Percentiles rank a stretch among this genome's conserved stretches.
These are phyloP conservation scores for Arthrocladium fulminans DNA, from an alignment of 2,329 filamentous ascomycete species.

Conservation along the genomic window DNA sequence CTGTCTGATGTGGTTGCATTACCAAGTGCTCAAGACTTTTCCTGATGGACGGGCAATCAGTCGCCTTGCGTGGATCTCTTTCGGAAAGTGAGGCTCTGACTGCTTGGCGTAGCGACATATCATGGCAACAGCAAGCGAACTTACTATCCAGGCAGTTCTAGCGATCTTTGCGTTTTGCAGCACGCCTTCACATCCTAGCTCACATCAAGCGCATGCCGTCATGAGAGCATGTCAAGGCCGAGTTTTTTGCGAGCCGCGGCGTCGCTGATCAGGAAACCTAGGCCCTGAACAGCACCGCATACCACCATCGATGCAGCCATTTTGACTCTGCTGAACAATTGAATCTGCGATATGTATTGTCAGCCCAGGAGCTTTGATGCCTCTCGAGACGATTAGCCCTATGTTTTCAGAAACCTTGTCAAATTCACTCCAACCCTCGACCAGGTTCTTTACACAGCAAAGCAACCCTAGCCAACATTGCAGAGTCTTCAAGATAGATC, in stretches of 20 bases:
- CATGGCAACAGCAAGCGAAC: too few relatives aligned
- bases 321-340: not conserved
- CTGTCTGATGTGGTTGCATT: too few relatives aligned
- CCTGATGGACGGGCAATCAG: too few relatives aligned
- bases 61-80: too few relatives aligned
- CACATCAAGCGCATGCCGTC: not conserved
- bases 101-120: not conserved
- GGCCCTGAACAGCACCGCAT: not conserved
- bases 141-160: too few relatives aligned
- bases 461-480: too few relatives aligned
- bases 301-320: not conserved
- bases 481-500: too few relatives aligned
- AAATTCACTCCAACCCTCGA: too few relatives aligned
- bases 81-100: not conserved
- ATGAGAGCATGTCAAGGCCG: not conserved
- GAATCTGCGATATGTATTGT: not conserved
- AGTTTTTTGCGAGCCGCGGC: not conserved
- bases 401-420: too few relatives aligned
- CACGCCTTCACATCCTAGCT: too few relatives aligned
- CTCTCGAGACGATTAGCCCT: not conserved
- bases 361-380: not conserved
- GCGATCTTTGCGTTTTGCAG: too few relatives aligned
- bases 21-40: not conserved
- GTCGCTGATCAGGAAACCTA: not conserved
- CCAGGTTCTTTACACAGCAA: too few relatives aligned